phyloP scores from a whole-genome alignment of 2,329 filamentous ascomycete species.

The Aspergillus pseudonomiae region DNA sequence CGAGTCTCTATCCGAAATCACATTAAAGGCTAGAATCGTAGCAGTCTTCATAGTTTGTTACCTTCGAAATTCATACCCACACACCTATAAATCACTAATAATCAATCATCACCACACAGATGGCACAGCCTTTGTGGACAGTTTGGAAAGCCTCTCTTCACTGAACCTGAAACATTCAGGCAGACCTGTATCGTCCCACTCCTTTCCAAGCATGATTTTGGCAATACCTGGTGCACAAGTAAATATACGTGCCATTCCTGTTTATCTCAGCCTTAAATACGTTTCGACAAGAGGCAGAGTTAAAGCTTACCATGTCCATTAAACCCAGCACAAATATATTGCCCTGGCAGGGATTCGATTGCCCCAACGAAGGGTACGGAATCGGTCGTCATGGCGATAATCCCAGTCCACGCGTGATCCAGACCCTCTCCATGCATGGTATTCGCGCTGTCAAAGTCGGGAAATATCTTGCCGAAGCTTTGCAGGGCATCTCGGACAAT shows the following conservation, averaged over 20 bases:
- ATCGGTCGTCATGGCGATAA: slow-evolving; percentile 53
- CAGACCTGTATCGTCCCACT: not conserved
- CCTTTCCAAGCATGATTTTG: not conserved
- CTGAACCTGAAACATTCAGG: not conserved
- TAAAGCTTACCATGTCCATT: slow-evolving; percentile 47
- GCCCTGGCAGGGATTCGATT: slow-evolving; percentile 45
- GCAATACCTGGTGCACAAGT: not conserved
- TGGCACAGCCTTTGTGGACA: not conserved
- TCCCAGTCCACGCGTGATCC: slow-evolving; percentile 52
- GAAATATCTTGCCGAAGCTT: slow-evolving; percentile 34
- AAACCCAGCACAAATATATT: slow-evolving; percentile 55
- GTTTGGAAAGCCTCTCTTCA: not conserved
- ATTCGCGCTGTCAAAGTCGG: slow-evolving; percentile 6
- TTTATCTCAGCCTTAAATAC: not conserved
- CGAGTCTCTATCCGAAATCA: too few relatives aligned
- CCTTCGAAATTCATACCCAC: too few relatives aligned
- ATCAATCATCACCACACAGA: not conserved
- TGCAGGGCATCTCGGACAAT: slow-evolving; percentile 42
- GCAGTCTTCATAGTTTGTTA: too few relatives aligned
- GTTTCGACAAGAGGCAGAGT: too few relatives aligned
- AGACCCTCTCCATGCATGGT: slow-evolving; percentile 46
- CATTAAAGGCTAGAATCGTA: too few relatives aligned
- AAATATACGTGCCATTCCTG: slow-evolving; percentile 3
- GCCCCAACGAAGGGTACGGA: slow-evolving; percentile 52
- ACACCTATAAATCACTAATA: not conserved